Base-by-base conservation (phyloP, 306 rosid genomes). In the Lathyrus sativus region DNA sequence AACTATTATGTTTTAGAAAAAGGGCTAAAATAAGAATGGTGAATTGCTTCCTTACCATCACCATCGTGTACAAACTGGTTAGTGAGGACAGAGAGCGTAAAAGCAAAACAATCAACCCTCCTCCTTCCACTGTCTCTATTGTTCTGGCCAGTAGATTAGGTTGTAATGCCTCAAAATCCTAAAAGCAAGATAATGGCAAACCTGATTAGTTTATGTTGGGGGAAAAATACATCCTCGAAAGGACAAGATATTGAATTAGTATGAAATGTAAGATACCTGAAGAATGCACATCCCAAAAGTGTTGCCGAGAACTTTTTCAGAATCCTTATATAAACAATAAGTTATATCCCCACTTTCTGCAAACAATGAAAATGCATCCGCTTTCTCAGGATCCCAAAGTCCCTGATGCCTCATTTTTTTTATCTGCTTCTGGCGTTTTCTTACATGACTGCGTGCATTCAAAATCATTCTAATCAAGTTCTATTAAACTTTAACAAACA, bases 121-220 rank as follows among this genome's bases (percentile, higher is more conserved):
- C 99, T 72, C 99, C 99, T 82, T 93, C 96, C 68, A 90, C 99
- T 0, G 99, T 93, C 82, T 93, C 99, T 72, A 93, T 88, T 0
- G 99, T 86, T 78, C 99, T 88, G 65, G 97, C 99, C 3, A 93
- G 84, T 39, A 90, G 86, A 84, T 93, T 93, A 26, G 99, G 22
- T 19, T 19, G 22, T 19, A 19, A 19, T 19, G 22, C 22, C 22
- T 19, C 22, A 19, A 19, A 19, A 19, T 19, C 22, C 22, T 19
- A 19, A 19, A 19, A 19, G 22, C 0, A 19, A 19, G 22, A 19
- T 19, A 57, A 58, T 2, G 48, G 19, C n/a, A 17, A 82, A 84
- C 11, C 65, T 13, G 7, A 59, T 55, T 49, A 9, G 49, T 55
- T 59, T 24, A 63, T 64, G 37, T 39, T 15, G 18, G 45, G 38